These are phyloP conservation scores for Fusarium nelsonii DNA, from an alignment of 2,329 filamentous ascomycete genomes.

Conservation along the genomic window DNA sequence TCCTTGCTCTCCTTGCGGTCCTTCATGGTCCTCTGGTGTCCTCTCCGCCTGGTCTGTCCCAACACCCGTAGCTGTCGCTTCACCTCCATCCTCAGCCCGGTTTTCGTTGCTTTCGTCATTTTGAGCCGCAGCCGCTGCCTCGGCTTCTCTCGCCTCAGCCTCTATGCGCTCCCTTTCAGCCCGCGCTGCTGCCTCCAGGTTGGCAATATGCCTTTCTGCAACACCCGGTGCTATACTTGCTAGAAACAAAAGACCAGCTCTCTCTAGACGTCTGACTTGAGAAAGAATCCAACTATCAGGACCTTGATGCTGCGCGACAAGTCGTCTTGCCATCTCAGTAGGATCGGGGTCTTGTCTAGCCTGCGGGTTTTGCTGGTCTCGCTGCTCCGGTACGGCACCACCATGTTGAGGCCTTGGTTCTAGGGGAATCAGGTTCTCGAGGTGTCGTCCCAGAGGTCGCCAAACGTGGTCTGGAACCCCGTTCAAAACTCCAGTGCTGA, in stretches of 20 bases:
- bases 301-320: slow-evolving; percentile 58
- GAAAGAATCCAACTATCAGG: slow-evolving; percentile 51
- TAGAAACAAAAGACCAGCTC: slow-evolving; percentile 71
- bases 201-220: slow-evolving; percentile 73
- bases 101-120: slow-evolving; percentile 41
- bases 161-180: slow-evolving; percentile 60
- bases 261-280: slow-evolving; percentile 67
- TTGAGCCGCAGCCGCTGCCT: slow-evolving; percentile 46
- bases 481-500: slow-evolving; percentile 71
- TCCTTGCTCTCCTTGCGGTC: slow-evolving; percentile 20
- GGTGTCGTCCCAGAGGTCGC: slow-evolving; percentile 68
- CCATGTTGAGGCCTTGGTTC: slow-evolving; percentile 53
- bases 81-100: slow-evolving; percentile 16
- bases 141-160: slow-evolving; percentile 53
- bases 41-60: slow-evolving; percentile 19
- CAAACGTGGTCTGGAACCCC: slow-evolving; percentile 66
- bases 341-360: slow-evolving; percentile 57
- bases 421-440: slow-evolving; percentile 70
- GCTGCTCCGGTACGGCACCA: slow-evolving; percentile 33
- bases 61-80: slow-evolving; percentile 14
- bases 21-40: slow-evolving; percentile 37
- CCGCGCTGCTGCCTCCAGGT: slow-evolving; percentile 65
- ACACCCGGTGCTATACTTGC: slow-evolving; percentile 75
- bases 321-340: slow-evolving; percentile 64
- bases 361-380: slow-evolving; percentile 37